Evolutionary conservation across 1,284 basidiomycete species (phyloP), one percentile per base, ranked within the genome.

Genomic region (Boletus albobrunnescens): DNA sequence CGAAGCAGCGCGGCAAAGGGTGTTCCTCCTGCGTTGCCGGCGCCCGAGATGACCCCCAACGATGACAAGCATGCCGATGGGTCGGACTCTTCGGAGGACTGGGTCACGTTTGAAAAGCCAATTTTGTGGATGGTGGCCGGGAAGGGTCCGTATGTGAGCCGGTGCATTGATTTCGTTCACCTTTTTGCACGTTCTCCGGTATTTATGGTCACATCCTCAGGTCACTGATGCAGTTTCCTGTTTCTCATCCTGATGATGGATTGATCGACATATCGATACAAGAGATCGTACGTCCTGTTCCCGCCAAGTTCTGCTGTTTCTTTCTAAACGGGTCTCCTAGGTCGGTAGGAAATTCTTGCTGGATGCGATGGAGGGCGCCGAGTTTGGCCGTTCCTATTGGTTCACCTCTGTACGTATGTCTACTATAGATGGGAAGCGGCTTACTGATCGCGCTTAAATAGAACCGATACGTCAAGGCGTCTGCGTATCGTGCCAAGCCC

Each of bases 211-310:
- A 27, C 27, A 10, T 35, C 14, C 24, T 41, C 44, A 81, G 85
- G 41, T 87, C 92, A 62, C 71, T 91, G 33, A 88, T 93, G 84
- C 84, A 92, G 44, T 94, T 93, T 67, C 92, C 92, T 0, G 82
- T 89, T 4, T 84, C 89, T 1, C 67, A 82, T 31, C 81, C 87
- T 0, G 82, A 87, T 41, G 86, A 92, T 59, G 93, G 92, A 0
- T 63, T 85, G 31, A 81, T 95, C 45, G 92, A 96, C 61, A 67
- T 95, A 17, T 79, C 80, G 30, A 71, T 83, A 16, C 85, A 93
- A 69, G 77, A 79, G 44, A 56, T 75, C 45, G 89, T 88, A 54
- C 43, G 73, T 56, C 13, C 20, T 30, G 13, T 17, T 22, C 55
- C 9, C 27, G 5, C 14, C 22, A 24, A 20, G 36, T 19, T 9